Percentiles rank a stretch among this genome's conserved stretches.
Conservation (phyloP, 148 eudicot species). For the Cornus kousa region DNA sequence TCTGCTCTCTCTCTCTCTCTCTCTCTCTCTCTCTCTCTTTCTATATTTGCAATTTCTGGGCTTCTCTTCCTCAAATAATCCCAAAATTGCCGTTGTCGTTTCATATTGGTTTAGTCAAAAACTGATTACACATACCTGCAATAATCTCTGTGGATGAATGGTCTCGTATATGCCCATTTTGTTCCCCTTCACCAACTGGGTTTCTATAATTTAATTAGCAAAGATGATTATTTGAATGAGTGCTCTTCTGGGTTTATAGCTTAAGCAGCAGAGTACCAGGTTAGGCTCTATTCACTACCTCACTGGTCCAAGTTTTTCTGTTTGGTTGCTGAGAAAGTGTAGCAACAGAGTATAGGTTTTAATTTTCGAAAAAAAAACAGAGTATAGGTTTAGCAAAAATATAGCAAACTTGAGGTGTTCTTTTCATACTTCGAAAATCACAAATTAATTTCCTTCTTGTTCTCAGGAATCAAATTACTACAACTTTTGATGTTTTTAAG, state of each 20-base stretch:
- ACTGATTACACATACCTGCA: neutral
- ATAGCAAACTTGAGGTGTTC: neutral
- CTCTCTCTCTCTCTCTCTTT: neutral
- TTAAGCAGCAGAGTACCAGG: neutral
- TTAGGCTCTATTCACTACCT: constrained; percentile 8
- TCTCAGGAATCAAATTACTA: neutral
- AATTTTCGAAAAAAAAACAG: neutral
- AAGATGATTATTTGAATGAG: neutral
- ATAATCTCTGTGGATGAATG: constrained; percentile 5
- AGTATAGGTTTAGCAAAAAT: neutral
- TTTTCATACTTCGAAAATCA: neutral
- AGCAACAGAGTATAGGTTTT: neutral
- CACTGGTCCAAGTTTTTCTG: neutral
- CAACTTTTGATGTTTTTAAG: constrained; percentile 17
- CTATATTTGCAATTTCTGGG: neutral
- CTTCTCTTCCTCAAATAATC: constrained; percentile 3
- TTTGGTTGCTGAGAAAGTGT: neutral
- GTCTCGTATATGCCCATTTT: neutral
- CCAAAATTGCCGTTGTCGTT: constrained; percentile 2
- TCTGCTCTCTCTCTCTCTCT: neutral
- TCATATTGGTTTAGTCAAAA: constrained; percentile 5
- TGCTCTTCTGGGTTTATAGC: neutral
- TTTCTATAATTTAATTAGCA: neutral
- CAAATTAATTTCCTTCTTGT: neutral
- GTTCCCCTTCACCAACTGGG: constrained; percentile 13